phyloP scores from a whole-genome alignment of 1,284 basidiomycete species.

The Cutaneotrichosporon daszewskae region DNA sequence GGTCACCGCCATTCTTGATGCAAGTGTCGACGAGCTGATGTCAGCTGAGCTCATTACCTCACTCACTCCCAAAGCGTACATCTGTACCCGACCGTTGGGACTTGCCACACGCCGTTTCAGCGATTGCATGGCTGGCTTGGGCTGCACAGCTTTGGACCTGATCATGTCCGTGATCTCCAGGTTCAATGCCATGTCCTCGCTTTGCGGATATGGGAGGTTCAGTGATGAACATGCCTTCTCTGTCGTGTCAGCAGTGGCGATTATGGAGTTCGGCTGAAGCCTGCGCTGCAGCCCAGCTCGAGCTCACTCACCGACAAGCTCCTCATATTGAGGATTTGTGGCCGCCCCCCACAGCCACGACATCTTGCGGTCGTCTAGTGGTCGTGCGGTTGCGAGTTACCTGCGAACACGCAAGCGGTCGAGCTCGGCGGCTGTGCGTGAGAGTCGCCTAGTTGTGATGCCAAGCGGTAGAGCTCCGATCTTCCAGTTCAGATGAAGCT shows the following conservation, averaged over 20 bases:
- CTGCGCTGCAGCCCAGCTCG: not conserved
- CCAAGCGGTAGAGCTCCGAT: too few species aligned
- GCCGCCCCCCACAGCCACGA: conserved; percentile 46
- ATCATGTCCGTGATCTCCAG: conserved; percentile 97
- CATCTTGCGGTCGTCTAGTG: too few species aligned
- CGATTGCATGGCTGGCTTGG: conserved; percentile 81
- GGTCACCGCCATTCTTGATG: conserved; percentile 96
- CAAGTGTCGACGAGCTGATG: conserved; percentile 79
- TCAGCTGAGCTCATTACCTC: not conserved
- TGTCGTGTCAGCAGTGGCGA: conserved; percentile 13
- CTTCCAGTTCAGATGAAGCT: too few species aligned
- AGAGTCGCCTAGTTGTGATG: too few species aligned
- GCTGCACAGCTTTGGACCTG: conserved; percentile 77
- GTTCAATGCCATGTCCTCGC: conserved; percentile 85
- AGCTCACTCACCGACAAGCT: conserved; percentile 42
- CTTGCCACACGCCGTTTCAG: conserved; percentile 82
- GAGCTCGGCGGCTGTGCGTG: too few species aligned
- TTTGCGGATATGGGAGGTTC: conserved; percentile 47
- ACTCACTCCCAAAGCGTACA: conserved; percentile 75
- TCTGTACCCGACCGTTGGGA: conserved; percentile 93
- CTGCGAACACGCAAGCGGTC: too few species aligned
- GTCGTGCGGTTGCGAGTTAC: too few species aligned
- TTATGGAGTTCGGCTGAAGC: not conserved
- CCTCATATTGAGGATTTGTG: conserved; percentile 45
- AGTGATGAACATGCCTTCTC: conserved; percentile 49